Evolutionary conservation across 352 stramenopile species (phyloP), one percentile per base, ranked within the genome.

Genomic region (Pelagophyceae sp.): DNA sequence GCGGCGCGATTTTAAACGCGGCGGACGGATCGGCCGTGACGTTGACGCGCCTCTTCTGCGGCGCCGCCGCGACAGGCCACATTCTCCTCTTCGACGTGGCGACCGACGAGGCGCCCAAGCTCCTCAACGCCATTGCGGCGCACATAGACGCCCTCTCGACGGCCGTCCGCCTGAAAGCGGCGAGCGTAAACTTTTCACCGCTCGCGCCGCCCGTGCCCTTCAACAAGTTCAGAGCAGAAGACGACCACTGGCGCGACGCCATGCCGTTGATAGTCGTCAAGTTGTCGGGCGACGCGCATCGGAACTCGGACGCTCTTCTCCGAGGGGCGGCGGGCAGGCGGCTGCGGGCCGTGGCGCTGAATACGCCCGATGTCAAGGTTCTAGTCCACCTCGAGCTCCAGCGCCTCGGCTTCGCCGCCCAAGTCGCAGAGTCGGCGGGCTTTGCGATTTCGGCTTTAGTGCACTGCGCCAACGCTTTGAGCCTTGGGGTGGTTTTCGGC

Each of bases 231-330:
- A 27, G 3, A 27, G 20, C 17, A 27, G 29, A 71, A 1, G 29
- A 37, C 29, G 3, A 71, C 33, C n/a, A 20, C 2, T 17, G 2
- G 11, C 29, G 23, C 33, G 29, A 17, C 61, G 29, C n/a, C 61
- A 71, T 71, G 61, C 61, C 61, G 11, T 31, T 71, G 11, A 71
- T 71, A 27, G 61, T 31, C 33, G 33, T 71, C 19, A 71, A 6
- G 19, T 27, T 63, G 15, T 63, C 45, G 45, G 45, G 45, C 11
- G 45, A 54, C 45, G 45, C 45, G 11, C 23, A 11, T 11, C 11
- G 23, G 45, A 11, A 23, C 45, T 54, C 11, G 11, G 45, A 54
- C 23, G 45, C 11, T 54, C 45, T 11, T 54, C 45, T 11, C 23
- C 45, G 45, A 23, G 11, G 45, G 45, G 45, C 23, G 45, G 45